These are phyloP conservation scores for Corchorus olitorius DNA, from an alignment of 345 rosid species.

Conservation along the genomic window DNA sequence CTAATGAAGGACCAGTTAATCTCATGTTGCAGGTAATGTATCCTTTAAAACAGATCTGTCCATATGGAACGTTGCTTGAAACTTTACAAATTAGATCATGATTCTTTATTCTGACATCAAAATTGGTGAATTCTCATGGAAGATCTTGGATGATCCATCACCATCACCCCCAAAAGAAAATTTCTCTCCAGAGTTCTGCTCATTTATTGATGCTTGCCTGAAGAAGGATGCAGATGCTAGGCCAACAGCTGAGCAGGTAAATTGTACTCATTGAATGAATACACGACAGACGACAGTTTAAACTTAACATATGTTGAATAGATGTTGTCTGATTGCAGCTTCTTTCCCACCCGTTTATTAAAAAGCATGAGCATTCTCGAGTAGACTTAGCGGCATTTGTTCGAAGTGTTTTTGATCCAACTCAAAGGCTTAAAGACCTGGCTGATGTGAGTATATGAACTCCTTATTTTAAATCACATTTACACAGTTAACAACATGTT, in stretches of 20 bases:
- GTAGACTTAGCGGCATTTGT: conserved; percentile 81
- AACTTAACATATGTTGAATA: conserved; percentile 21
- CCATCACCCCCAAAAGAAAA: conserved; percentile 72
- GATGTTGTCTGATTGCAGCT: conserved; percentile 59
- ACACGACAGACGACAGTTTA: background rate
- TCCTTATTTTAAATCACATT: background rate
- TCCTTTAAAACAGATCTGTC: conserved; percentile 10
- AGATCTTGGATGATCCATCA: conserved; percentile 97
- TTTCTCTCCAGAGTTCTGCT: conserved; percentile 86
- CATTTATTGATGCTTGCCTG: conserved; percentile 85
- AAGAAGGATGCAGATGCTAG: conserved; percentile 80
- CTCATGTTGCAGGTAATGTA: conserved; percentile 88
- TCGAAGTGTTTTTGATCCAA: conserved; percentile 81
- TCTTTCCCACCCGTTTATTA: conserved; percentile 80
- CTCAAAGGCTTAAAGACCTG: conserved; percentile 81
- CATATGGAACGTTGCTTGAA: background rate
- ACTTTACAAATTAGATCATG: background rate
- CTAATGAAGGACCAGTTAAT: conserved; percentile 87
- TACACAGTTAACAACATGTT: background rate
- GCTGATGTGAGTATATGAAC: conserved; percentile 72
- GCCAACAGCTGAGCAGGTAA: conserved; percentile 94
- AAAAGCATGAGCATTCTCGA: conserved; percentile 53
- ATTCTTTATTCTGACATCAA: conserved; percentile 15
- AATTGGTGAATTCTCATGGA: conserved; percentile 19
- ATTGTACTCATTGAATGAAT: background rate